Evolutionary conservation across 495 filamentous ascomycete genomes (phyloP).

Genomic region (Neurospora intermedia): DNA sequence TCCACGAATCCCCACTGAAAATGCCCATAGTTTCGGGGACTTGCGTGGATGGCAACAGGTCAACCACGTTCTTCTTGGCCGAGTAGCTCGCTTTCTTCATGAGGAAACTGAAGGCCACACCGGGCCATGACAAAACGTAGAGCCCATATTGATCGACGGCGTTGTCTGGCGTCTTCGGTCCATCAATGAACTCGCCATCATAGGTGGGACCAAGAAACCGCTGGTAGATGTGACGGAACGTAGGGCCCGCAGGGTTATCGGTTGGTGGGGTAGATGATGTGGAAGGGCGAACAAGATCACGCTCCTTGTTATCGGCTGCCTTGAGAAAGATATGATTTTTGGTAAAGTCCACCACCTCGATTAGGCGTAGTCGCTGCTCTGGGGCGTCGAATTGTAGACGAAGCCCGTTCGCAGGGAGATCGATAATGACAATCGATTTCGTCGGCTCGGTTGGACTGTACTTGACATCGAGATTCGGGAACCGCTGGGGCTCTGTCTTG

Average conservation of each 20-base stretch:
- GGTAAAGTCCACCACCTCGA: slow-evolving; percentile 87
- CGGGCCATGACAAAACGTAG: slow-evolving; percentile 88
- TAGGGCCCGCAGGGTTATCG: slow-evolving; percentile 50
- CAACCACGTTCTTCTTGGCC: slow-evolving; percentile 72
- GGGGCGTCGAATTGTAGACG: slow-evolving; percentile 88
- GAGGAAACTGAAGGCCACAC: slow-evolving; percentile 84
- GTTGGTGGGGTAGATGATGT: slow-evolving; percentile 25
- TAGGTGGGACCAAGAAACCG: slow-evolving; percentile 84
- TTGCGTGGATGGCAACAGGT: slow-evolving; percentile 67
- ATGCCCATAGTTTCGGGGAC: slow-evolving; percentile 73
- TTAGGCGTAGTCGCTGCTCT: slow-evolving; percentile 79
- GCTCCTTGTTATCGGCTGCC: slow-evolving; percentile 57
- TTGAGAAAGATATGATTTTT: slow-evolving; percentile 76
- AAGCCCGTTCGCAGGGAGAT: slow-evolving; percentile 72
- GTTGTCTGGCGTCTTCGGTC: slow-evolving; percentile 15
- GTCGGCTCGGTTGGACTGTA: slow-evolving; percentile 65
- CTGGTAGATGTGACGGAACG: slow-evolving; percentile 85
- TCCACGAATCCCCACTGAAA: slow-evolving; percentile 82
- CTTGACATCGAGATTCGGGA: slow-evolving; percentile 70
- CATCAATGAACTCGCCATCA: slow-evolving; percentile 70
- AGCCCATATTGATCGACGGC: slow-evolving; percentile 27
- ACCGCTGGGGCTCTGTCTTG: slow-evolving; percentile 71
- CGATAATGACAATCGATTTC: slow-evolving; percentile 56
- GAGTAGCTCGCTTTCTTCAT: slow-evolving; percentile 68
- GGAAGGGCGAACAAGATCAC: slow-evolving; percentile 62